Percentiles rank a stretch among this genome's conserved stretches.
These are phyloP conservation scores for Pistacia atlantica DNA, from an alignment of 345 rosid genomes.

Conservation along the genomic window DNA sequence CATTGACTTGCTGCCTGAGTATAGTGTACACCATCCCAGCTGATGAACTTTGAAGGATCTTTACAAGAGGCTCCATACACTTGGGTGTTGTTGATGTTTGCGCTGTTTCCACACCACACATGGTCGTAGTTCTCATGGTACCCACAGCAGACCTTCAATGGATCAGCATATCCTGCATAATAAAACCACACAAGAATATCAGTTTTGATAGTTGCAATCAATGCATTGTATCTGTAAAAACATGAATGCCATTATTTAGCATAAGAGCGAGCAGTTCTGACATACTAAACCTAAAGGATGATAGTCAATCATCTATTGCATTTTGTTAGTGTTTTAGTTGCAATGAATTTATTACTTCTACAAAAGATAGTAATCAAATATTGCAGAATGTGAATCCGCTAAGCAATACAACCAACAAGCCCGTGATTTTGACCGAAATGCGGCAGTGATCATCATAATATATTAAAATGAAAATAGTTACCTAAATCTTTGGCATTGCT, in stretches of 20 bases:
- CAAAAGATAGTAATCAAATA: no score
- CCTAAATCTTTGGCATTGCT: slow-evolving; percentile 64
- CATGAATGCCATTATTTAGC: neutral
- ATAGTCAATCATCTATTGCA: neutral
- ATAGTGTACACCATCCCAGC: slow-evolving; percentile 66
- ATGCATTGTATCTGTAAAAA: neutral
- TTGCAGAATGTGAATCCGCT: no score
- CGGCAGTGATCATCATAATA: neutral
- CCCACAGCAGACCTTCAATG: slow-evolving; percentile 63
- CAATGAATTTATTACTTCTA: neutral
- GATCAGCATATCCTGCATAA: slow-evolving; percentile 49
- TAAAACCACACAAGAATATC: neutral
- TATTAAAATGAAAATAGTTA: slow-evolving; percentile 19
- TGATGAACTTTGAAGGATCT: slow-evolving; percentile 45
- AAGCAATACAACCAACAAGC: no score
- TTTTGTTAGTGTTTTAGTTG: neutral
- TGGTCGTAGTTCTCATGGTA: slow-evolving; percentile 55
- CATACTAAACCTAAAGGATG: no score
- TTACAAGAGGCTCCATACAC: slow-evolving; percentile 49
- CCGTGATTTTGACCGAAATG: neutral
- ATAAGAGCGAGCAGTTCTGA: no score
- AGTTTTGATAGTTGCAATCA: neutral
- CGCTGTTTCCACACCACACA: slow-evolving; percentile 58
- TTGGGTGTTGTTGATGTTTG: slow-evolving; percentile 37
- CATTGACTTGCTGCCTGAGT: slow-evolving; percentile 65